These are phyloP conservation scores for Aspergillus pseudotamarii DNA, from an alignment of 2,329 filamentous ascomycete species.

Conservation along the genomic window DNA sequence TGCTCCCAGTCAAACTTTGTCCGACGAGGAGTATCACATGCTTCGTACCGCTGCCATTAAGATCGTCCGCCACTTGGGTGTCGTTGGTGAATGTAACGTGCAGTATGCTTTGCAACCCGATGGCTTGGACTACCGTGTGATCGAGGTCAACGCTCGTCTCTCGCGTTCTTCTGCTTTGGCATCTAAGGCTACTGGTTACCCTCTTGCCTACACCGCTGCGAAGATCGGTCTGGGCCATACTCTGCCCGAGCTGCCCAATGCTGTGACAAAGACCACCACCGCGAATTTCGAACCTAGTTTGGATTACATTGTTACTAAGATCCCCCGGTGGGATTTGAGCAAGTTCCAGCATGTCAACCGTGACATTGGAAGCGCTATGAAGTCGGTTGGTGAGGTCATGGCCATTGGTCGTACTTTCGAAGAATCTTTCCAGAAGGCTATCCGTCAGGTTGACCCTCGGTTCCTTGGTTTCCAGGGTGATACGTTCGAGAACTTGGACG, in stretches of 20 bases:
- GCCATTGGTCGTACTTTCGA: constrained; percentile 98
- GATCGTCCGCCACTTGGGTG: constrained; percentile 94
- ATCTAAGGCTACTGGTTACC: constrained; percentile 97
- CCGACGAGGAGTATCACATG: constrained; percentile 99
- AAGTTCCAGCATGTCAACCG: constrained; percentile 99
- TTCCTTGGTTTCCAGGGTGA: constrained; percentile 94
- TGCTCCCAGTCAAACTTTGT: constrained; percentile 93
- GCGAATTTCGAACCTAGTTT: constrained; percentile 98
- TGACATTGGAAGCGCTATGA: constrained; percentile 97
- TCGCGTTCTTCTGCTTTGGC: constrained; percentile 95
- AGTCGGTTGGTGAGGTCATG: constrained; percentile 99
- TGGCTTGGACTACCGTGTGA: constrained; percentile 96
- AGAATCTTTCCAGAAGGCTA: constrained; percentile 98
- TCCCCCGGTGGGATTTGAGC: constrained; percentile 95
- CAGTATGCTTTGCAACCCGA: constrained; percentile 97
- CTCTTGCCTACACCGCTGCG: constrained; percentile 92
- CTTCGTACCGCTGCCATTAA: constrained; percentile 96
- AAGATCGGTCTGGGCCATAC: constrained; percentile 98
- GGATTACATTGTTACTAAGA: constrained; percentile 98
- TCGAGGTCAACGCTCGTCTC: constrained; percentile 98
- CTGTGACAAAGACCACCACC: constrained; percentile 97
- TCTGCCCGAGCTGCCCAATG: constrained; percentile 92
- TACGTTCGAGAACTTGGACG: constrained; percentile 90
- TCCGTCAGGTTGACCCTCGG: constrained; percentile 90
- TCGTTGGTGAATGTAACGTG: constrained; percentile 98